Conservation (phyloP, 768 basidiomycete species). For the Tephrocybe sp. region DNA sequence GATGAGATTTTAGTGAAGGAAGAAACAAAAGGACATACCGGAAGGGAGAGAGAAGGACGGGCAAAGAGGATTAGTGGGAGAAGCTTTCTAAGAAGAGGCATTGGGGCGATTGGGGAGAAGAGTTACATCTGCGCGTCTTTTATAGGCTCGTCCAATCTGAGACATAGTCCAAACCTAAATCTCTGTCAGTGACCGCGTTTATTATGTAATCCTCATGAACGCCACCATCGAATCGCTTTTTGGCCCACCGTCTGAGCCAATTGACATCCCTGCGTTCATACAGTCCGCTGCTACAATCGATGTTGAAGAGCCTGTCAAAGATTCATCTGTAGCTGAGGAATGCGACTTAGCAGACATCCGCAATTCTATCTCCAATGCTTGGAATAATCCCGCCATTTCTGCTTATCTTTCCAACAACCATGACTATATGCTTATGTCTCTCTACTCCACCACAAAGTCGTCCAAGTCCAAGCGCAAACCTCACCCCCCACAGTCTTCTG, state of each 20-base stretch:
- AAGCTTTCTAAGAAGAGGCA: slow-evolving; percentile 6
- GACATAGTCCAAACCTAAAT: slow-evolving; percentile 6
- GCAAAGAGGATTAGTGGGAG: slow-evolving; percentile 13
- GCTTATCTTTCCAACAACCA: slow-evolving; percentile 55
- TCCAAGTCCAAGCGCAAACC: slow-evolving; percentile 30
- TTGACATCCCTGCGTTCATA: slow-evolving; percentile 46
- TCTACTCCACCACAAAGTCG: slow-evolving; percentile 28
- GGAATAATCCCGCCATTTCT: slow-evolving; percentile 55
- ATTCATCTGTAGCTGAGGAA: slow-evolving; percentile 23
- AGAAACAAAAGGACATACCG: background rate
- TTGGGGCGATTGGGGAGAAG: background rate
- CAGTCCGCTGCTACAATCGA: slow-evolving; percentile 24
- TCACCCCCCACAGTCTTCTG: slow-evolving; percentile 31
- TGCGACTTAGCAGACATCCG: slow-evolving; percentile 54
- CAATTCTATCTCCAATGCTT: slow-evolving; percentile 38
- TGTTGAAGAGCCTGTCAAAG: background rate
- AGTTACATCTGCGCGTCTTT: background rate
- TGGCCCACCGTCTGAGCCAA: slow-evolving; percentile 59
- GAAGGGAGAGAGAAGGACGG: slow-evolving; percentile 3
- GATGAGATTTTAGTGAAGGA: background rate
- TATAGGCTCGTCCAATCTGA: slow-evolving; percentile 8
- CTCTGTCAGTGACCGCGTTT: background rate
- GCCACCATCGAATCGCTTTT: slow-evolving; percentile 47
- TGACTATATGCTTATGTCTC: slow-evolving; percentile 37
- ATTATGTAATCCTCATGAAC: slow-evolving; percentile 16